Evolutionary conservation across 805 yeast genomes (phyloP).

Genomic region (Spathaspora girioi): DNA sequence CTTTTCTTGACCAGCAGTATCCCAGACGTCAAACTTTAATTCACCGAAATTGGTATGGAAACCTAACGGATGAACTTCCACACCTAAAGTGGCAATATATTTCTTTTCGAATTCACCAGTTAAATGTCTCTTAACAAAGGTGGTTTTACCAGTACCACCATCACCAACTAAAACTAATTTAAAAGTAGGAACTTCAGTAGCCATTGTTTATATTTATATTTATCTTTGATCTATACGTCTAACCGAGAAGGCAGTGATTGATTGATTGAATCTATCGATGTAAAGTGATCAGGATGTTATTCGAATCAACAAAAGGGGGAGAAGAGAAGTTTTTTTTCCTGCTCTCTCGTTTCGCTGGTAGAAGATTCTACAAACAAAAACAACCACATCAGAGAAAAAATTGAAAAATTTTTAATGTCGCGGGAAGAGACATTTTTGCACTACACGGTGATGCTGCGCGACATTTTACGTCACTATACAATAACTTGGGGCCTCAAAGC

Average conservation of each 20-base stretch:
- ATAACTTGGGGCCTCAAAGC: neutral
- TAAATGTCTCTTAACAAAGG: slow-evolving; percentile 98
- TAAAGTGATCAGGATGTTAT: neutral
- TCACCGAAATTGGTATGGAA: slow-evolving; percentile 99
- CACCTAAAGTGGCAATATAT: slow-evolving; percentile 98
- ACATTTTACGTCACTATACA: neutral
- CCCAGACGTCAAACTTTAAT: slow-evolving; percentile 99
- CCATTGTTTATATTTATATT: slow-evolving; percentile 40
- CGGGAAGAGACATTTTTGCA: neutral
- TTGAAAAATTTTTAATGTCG: neutral
- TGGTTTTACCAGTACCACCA: slow-evolving; percentile 99
- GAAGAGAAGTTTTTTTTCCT: slow-evolving; percentile 3
- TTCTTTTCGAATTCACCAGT: slow-evolving; percentile 99
- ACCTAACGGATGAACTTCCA: slow-evolving; percentile 97
- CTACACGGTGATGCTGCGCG: neutral
- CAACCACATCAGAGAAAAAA: neutral
- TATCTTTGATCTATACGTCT: neutral
- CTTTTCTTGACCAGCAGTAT: slow-evolving; percentile 99
- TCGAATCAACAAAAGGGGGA: neutral
- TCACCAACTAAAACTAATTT: slow-evolving; percentile 99
- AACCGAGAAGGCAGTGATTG: neutral
- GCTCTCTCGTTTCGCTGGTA: neutral
- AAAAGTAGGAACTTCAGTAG: slow-evolving; percentile 89
- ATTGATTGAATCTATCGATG: slow-evolving; percentile 3
- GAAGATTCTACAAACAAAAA: neutral